Percentiles rank a stretch among this genome's conserved stretches.
These are phyloP conservation scores for Dicorynia guianensis DNA, from an alignment of 306 rosid species.

Conservation along the genomic window DNA sequence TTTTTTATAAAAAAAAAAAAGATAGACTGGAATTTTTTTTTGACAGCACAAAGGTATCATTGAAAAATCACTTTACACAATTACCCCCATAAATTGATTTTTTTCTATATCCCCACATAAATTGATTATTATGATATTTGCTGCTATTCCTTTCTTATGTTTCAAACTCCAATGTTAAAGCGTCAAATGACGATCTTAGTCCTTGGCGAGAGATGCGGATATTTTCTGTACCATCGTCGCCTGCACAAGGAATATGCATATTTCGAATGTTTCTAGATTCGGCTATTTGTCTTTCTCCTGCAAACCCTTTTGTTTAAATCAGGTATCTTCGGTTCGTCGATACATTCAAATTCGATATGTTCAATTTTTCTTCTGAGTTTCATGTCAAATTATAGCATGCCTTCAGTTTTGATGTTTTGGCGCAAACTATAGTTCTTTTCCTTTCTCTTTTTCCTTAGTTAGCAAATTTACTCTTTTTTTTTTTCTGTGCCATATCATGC, in stretches of 20 bases:
- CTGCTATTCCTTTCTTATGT: not conserved
- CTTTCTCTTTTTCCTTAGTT: not conserved
- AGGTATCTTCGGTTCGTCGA: slow-evolving; percentile 46
- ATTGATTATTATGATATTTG: slow-evolving; percentile 9
- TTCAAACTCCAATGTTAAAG: not conserved
- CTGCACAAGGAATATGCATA: slow-evolving; percentile 19
- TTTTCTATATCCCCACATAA: no score
- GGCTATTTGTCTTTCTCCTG: slow-evolving; percentile 27
- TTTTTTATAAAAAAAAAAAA: no score
- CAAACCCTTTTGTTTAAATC: slow-evolving; percentile 22
- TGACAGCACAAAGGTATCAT: no score
- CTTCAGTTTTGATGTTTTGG: slow-evolving; percentile 28
- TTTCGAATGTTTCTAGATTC: slow-evolving; percentile 37
- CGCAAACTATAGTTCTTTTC: not conserved
- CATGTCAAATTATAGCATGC: slow-evolving; percentile 16
- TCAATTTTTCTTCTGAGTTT: slow-evolving; percentile 15
- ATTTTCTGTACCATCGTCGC: slow-evolving; percentile 43
- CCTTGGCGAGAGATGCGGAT: slow-evolving; percentile 38
- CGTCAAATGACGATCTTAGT: not conserved
- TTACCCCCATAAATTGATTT: slow-evolving; percentile 1
- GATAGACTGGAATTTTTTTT: no score
- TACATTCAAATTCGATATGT: slow-evolving; percentile 10
- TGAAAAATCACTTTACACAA: not conserved
- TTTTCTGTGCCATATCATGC: slow-evolving; percentile 9
- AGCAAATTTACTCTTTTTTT: not conserved